Base-by-base conservation (phyloP, 305 asterid species). In the Petunia hybrid region DNA sequence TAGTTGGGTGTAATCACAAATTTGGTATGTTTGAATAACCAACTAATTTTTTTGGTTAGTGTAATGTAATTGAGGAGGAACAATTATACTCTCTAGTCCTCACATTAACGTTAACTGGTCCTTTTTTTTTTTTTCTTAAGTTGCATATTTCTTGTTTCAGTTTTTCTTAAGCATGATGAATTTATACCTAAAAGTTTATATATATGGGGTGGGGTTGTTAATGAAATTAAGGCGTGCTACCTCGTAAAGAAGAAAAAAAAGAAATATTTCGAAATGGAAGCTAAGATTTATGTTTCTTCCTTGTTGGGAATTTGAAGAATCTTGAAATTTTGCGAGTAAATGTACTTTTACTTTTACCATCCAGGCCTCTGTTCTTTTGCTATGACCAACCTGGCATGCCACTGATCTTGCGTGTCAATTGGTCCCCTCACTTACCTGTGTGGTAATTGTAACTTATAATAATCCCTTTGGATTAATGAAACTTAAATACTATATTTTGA, bases 231-330 rank as follows among this genome's bases (percentile, higher is more conserved):
- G 38, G 6, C 1, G 5, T 66, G 3, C 51, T 6, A 65, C 60
- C 60, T 55, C 56, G 56, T 51, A 13, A 51, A 51, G 35, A 48
- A 60, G 6, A 77, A 42, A 12, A 41, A 39, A 8, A 59, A 22
- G 12, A 14, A 39, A 14, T 12, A 67, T 40, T 77, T 59, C 12
- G 42, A 59, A 45, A 12, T 57, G 35, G n/a, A 78, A 78, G 35
- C 35, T 43, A 42, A 66, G 42, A 61, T 61, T 73, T 36, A 48
- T 75, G 53, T 65, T 43, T 2, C 5, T 75, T 57, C 3, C 43
- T 51, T 41, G 68, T 36, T 78, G 79, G 83, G 79, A 83, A 80
- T 41, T 13, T n/a, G 64, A 64, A 85, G 83, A 82, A 79, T 82
- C 38, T 38, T 60, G 80, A 73, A 81, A 60, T 75, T 77, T 53